phyloP scores from a whole-genome alignment of 2,329 filamentous ascomycete genomes.

The Akanthomyces uredinophilus region DNA sequence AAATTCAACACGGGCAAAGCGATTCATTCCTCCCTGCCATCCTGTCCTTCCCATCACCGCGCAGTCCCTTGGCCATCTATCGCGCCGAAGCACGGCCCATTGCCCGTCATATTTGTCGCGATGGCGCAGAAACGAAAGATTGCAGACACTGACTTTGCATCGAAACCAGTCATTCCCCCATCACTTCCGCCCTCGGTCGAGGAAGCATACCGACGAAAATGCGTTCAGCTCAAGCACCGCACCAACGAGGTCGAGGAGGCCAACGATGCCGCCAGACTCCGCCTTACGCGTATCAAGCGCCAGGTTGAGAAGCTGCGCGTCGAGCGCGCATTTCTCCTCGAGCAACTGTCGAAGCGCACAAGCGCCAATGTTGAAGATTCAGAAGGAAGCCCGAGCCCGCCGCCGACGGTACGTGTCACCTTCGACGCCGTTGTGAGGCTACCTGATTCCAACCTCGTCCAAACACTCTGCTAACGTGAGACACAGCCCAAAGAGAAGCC shows the following conservation, averaged over 20 bases:
- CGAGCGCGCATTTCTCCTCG: slow-evolving; percentile 70
- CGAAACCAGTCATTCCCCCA: slow-evolving; percentile 46
- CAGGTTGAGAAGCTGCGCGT: slow-evolving; percentile 89
- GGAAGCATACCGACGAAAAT: slow-evolving; percentile 93
- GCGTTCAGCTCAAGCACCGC: slow-evolving; percentile 86
- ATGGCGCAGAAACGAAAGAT: slow-evolving; percentile 34
- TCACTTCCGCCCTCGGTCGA: slow-evolving; percentile 83
- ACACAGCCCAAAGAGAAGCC: slow-evolving; percentile 72
- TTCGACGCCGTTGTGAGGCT: neutral
- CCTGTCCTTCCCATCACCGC: neutral
- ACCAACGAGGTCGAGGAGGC: slow-evolving; percentile 88
- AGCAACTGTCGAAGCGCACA: slow-evolving; percentile 69
- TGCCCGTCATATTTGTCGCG: slow-evolving; percentile 14
- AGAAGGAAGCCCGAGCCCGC: slow-evolving; percentile 73
- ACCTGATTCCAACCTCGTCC: neutral
- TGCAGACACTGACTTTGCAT: slow-evolving; percentile 32
- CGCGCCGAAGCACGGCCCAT: neutral
- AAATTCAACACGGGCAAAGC: neutral
- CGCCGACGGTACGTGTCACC: slow-evolving; percentile 59
- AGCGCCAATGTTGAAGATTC: slow-evolving; percentile 72
- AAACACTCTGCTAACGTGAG: slow-evolving; percentile 15
- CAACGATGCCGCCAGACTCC: slow-evolving; percentile 77
- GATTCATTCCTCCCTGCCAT: slow-evolving; percentile 11
- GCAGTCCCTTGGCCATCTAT: neutral
- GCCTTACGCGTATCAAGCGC: slow-evolving; percentile 73